Base-by-base conservation (phyloP, 331 rosid genomes). In the Dryas integrifolia region DNA sequence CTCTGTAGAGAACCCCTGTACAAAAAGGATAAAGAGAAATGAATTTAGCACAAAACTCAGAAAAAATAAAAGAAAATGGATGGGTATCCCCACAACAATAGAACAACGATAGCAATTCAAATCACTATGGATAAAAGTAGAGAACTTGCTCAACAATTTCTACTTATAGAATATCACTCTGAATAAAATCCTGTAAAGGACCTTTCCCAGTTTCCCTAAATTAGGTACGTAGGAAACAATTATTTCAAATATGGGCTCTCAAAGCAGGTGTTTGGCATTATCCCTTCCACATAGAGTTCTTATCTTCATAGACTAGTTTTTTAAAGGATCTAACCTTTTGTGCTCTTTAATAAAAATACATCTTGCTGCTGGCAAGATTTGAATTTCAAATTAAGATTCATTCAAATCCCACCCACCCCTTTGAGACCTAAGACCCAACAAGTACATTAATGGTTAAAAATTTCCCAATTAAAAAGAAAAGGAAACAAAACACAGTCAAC, bases 1-100 rank as follows among this genome's bases (percentile, higher is more conserved):
- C 98, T 70, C 98, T 89, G 72, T 94, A 87, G 63, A 94, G 93
- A 74, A 94, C 98, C 53, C 98, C 98, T 91, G 85, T 78, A 77
- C 52, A 75, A 62, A 64, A 86, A 70, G 43, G 76, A 74, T 67
- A 69, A 43, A 82, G 48, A 74, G 50, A 58, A 35, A 73, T 58
- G 16, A 70, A 67, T 24, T 61, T 35, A 65, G 16, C 26, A 70
- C 18, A 73, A 66, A 61, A 68, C 3, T n/a, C 21, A 73, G 18
- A 38, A 53, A 53, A 63, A 40, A 48, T 26, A 13, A 51, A 56
- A 0, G 4, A 53, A 63, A n/a, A 15, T 9, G 26, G 47, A 48
- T 9, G 69, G 41, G 15, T 16, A 44, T 30, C 35, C 3, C 53
- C 48, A 21, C 53, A 55, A 75, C 39, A 69, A 41, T 5, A 16